Evolutionary conservation across 148 eudicot species (phyloP).

Genomic region (Rhododendron kiyosumense): DNA sequence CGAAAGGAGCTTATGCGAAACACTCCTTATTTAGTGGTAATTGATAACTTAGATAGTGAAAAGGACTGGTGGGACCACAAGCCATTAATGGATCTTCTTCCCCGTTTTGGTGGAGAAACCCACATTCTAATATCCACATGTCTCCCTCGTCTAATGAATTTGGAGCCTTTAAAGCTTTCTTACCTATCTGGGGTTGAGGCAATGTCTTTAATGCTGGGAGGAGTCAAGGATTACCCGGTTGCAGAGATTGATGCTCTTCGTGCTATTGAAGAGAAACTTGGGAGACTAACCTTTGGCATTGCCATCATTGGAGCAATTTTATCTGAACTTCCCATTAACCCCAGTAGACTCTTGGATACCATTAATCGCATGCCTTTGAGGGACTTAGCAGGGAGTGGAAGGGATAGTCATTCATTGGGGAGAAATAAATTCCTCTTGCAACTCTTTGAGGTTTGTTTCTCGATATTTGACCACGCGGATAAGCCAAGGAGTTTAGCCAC

Average conservation of each 20-base stretch:
- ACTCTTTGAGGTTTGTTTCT: constrained; percentile 91
- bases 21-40: constrained; percentile 76
- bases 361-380: constrained; percentile 76
- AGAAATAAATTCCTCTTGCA: constrained; percentile 73
- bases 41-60: constrained; percentile 89
- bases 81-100: constrained; percentile 90
- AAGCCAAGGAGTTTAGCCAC: constrained; percentile 83
- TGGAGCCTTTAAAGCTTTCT: constrained; percentile 84
- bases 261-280: constrained; percentile 89
- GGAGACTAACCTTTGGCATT: constrained; percentile 79
- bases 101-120: constrained; percentile 92
- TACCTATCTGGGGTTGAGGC: constrained; percentile 94
- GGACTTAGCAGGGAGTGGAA: constrained; percentile 58
- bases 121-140: constrained; percentile 90
- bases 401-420: constrained; percentile 53
- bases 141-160: constrained; percentile 68
- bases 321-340: constrained; percentile 88
- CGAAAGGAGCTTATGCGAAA: constrained; percentile 89
- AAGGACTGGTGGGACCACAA: constrained; percentile 98
- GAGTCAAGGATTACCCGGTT: constrained; percentile 47
- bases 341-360: constrained; percentile 84
- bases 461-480: constrained; percentile 95
- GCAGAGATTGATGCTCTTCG: constrained; percentile 78
- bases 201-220: constrained; percentile 81
- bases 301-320: constrained; percentile 85